Conservation (phyloP, 164 flowering plant species). For the Litsea cubeba region DNA sequence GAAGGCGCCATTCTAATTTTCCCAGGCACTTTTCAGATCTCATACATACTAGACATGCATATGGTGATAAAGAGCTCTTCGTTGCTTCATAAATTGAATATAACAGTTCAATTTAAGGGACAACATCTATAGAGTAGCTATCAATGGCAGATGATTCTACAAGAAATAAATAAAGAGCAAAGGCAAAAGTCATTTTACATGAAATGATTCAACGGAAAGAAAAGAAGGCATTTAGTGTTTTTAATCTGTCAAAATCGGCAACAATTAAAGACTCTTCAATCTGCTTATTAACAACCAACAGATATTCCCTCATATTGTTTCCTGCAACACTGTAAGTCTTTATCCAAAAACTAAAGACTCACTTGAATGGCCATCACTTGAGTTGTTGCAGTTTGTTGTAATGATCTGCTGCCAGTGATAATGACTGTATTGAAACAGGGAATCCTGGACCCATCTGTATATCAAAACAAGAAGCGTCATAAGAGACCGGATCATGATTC, state of each 20-base stretch:
- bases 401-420: conserved; percentile 73
- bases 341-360: not conserved
- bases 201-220: too few relatives aligned
- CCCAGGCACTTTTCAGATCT: too few relatives aligned
- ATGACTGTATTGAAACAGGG: conserved; percentile 72
- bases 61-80: too few relatives aligned
- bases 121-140: too few relatives aligned
- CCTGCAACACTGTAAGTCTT: not conserved
- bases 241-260: not conserved
- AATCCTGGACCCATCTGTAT: conserved; percentile 90
- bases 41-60: too few relatives aligned
- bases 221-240: not conserved
- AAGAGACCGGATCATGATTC: not conserved
- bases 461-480: not conserved
- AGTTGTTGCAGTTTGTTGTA: conserved; percentile 46
- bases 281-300: not conserved
- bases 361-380: conserved; percentile 16
- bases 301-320: not conserved
- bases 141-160: too few relatives aligned
- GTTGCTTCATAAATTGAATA: too few relatives aligned
- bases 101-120: too few relatives aligned
- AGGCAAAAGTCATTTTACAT: not conserved
- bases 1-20: too few relatives aligned
- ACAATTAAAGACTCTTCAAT: not conserved
- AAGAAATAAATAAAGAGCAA: too few relatives aligned